Conservation (phyloP, 1,139 yeast species). For the Blastobotrys persicus region DNA sequence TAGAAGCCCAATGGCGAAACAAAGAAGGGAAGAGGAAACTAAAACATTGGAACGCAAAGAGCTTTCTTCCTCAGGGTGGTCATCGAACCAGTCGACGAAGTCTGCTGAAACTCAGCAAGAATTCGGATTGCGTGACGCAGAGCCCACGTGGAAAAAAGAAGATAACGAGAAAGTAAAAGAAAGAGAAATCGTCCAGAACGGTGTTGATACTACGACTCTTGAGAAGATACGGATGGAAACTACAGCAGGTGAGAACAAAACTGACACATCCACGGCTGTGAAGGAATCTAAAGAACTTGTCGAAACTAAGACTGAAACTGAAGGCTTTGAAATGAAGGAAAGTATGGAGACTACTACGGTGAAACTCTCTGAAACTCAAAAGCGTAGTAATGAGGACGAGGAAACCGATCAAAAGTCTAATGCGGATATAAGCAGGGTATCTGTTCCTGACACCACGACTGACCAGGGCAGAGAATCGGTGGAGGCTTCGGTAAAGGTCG, state of each 20-base stretch:
- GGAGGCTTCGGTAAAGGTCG: too few species aligned
- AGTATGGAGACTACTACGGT: not conserved
- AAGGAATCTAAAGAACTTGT: not conserved
- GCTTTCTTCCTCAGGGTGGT: not conserved
- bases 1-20: constrained; percentile 1
- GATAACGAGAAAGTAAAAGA: not conserved
- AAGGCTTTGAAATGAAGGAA: not conserved
- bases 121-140: too few species aligned
- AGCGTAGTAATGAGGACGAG: not conserved
- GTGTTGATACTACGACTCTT: not conserved
- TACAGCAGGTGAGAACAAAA: too few species aligned
- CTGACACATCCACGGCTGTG: not conserved
- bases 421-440: not conserved
- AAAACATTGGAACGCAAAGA: not conserved
- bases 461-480: too few species aligned
- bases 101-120: not conserved
- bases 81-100: not conserved
- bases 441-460: too few species aligned
- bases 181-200: not conserved
- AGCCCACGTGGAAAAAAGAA: too few species aligned
- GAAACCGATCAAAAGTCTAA: not conserved
- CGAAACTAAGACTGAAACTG: not conserved
- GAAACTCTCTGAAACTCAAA: not conserved
- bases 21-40: not conserved
- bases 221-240: too few species aligned